Base-by-base conservation (phyloP, 164 flowering plant species). In the Dillenia suffruticosa region DNA sequence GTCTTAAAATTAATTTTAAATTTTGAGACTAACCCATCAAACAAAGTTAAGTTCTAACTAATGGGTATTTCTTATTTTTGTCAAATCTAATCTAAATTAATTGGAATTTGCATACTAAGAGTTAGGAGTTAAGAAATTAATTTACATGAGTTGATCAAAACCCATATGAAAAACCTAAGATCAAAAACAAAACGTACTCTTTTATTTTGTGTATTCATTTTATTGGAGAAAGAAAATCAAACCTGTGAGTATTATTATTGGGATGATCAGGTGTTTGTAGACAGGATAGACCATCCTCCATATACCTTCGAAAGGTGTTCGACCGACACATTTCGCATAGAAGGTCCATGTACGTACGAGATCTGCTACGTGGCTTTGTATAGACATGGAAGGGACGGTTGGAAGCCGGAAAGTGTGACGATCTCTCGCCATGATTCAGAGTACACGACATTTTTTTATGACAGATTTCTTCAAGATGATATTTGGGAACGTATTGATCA, bases 361-460 rank as follows among this genome's bases (percentile, higher is more conserved):
- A 74, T 85, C 17, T 87, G 96, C 59, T 82, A 82, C 56, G 47
- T 82, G 51, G 85, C 84, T 64, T 69, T 89, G 55, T 64, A 68
- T 54, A 76, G 93, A 71, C 63, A 46, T 0, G 93, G 96, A 61
- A 58, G 49, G 2, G 96, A 89, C 51, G 96, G 93, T 10, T 87
- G 91, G 96, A 82, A 65, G 54, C 89, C 88, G 0, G 78, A 79
- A 63, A 65, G 62, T 3, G 84, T 87, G 59, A 76, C 58, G 46
- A 55, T 89, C 56, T 67, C 57, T 43, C 72, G 79, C 4, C 59
- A 71, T 1, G 44, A 73, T 46, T 63, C 69, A 3, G 69, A 22
- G 44, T 15, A 78, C 11, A 68, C 69, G 9, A 66, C 86, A 0
- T 89, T 82, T 54, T 24, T 69, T 8, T 87, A 72, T 71, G 71